Evolutionary conservation across 2,329 filamentous ascomycete genomes (phyloP).

Genomic region (Fusarium chlamydosporum): DNA sequence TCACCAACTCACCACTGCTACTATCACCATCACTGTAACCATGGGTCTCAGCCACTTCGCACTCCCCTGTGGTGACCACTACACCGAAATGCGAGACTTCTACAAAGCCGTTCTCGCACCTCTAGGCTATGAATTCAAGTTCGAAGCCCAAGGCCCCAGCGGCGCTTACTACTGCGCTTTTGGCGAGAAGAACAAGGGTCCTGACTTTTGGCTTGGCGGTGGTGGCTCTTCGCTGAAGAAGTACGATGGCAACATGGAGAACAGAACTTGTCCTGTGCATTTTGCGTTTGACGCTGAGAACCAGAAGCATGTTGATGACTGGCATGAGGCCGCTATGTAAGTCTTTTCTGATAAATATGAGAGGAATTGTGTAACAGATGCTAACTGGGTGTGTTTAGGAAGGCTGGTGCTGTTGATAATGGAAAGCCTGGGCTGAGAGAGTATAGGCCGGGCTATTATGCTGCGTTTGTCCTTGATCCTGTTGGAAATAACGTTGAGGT

Average conservation of each 20-base stretch:
- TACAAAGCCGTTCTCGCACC: slow-evolving; percentile 49
- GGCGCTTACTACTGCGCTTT: slow-evolving; percentile 45
- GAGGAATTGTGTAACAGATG: rapidly evolving
- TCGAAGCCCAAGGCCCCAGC: slow-evolving; percentile 31
- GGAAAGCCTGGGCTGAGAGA: slow-evolving; percentile 63
- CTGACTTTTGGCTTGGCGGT: slow-evolving; percentile 50
- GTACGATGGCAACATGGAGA: slow-evolving; percentile 44
- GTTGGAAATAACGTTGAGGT: slow-evolving; percentile 68
- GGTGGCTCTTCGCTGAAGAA: slow-evolving; percentile 39
- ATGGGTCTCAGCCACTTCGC: slow-evolving; percentile 41
- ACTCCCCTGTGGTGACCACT: slow-evolving; percentile 47
- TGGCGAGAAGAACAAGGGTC: slow-evolving; percentile 28
- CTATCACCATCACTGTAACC: not conserved
- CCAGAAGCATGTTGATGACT: slow-evolving; percentile 44
- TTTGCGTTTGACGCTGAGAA: slow-evolving; percentile 43
- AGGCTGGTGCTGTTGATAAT: slow-evolving; percentile 63
- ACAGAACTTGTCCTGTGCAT: slow-evolving; percentile 43
- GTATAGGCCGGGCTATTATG: slow-evolving; percentile 65
- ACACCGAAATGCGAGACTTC: slow-evolving; percentile 49
- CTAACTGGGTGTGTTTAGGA: slow-evolving; percentile 43
- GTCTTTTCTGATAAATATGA: not conserved
- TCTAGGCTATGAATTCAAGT: slow-evolving; percentile 45
- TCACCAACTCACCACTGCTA: too few relatives aligned
- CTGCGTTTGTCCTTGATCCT: slow-evolving; percentile 65
- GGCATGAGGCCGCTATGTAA: slow-evolving; percentile 49